phyloP scores from a whole-genome alignment of 2,329 filamentous ascomycete genomes.

The Albophoma yamanashiensis region DNA sequence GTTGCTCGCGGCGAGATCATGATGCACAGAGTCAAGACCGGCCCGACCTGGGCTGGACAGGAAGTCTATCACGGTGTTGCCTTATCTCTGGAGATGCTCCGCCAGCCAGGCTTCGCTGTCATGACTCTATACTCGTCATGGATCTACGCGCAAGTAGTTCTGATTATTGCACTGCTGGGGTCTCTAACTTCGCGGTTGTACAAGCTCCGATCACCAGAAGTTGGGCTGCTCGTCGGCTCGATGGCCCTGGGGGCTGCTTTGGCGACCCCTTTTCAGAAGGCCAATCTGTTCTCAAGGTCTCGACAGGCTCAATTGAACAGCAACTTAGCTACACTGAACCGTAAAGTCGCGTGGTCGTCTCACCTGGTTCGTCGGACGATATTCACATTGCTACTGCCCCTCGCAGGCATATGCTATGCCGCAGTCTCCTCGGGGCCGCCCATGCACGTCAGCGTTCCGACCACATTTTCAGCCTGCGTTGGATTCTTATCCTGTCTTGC shows the following conservation, averaged over 20 bases:
- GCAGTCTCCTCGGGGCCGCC: constrained; percentile 53
- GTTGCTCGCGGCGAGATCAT: constrained; percentile 65
- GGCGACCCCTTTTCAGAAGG: constrained; percentile 65
- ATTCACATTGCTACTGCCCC: constrained; percentile 56
- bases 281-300: constrained; percentile 55
- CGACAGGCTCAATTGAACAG: constrained; percentile 47
- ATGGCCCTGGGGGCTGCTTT: constrained; percentile 59
- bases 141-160: constrained; percentile 68
- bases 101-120: constrained; percentile 62
- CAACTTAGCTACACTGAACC: constrained; percentile 57
- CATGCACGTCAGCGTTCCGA: constrained; percentile 51
- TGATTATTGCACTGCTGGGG: constrained; percentile 62
- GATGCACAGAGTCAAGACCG: constrained; percentile 61
- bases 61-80: constrained; percentile 62
- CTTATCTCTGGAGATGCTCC: constrained; percentile 59
- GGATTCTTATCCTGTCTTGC: constrained; percentile 64
- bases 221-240: constrained; percentile 55
- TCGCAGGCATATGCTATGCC: constrained; percentile 58
- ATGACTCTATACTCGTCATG: constrained; percentile 64
- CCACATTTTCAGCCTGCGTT: constrained; percentile 53
- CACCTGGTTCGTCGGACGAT: constrained; percentile 58
- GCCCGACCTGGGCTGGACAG: constrained; percentile 67
- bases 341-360: constrained; percentile 56
- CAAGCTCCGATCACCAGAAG: constrained; percentile 48
- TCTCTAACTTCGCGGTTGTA: constrained; percentile 63